Conservation (phyloP, 1,284 basidiomycete genomes). For the Agaricales sp. region DNA sequence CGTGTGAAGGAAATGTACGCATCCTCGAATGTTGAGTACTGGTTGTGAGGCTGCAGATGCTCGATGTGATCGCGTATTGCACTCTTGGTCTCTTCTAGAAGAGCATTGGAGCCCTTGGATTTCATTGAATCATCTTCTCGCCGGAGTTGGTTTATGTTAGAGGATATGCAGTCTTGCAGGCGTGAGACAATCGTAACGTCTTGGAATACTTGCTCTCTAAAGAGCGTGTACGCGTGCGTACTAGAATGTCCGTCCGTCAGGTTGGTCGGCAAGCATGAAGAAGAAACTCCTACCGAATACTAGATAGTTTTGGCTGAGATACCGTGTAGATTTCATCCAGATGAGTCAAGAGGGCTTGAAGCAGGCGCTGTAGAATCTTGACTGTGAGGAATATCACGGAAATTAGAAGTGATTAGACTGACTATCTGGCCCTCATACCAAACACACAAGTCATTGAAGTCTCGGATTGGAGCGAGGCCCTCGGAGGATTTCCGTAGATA, state of each 20-base stretch:
- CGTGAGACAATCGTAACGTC: not conserved
- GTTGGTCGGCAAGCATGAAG: not conserved
- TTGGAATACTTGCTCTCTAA: not conserved
- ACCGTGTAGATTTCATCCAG: slow-evolving; percentile 44
- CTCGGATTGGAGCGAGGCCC: slow-evolving; percentile 36
- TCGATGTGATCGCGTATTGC: slow-evolving; percentile 36
- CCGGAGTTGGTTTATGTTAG: not conserved
- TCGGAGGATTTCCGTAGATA: slow-evolving; percentile 8
- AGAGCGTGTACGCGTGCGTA: slow-evolving; percentile 34
- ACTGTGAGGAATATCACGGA: not conserved
- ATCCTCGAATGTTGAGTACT: slow-evolving; percentile 47
- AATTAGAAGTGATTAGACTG: slow-evolving; percentile 16
- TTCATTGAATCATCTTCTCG: not conserved
- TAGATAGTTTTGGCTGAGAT: slow-evolving; percentile 23
- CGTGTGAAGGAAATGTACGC: slow-evolving; percentile 38
- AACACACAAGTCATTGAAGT: slow-evolving; percentile 40
- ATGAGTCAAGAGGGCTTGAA: slow-evolving; percentile 50
- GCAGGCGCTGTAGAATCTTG: slow-evolving; percentile 27
- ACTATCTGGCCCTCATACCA: slow-evolving; percentile 61
- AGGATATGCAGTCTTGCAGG: not conserved
- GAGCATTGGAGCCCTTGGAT: slow-evolving; percentile 17
- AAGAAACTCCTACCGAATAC: slow-evolving; percentile 37
- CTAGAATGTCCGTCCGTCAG: slow-evolving; percentile 21
- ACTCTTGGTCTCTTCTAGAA: slow-evolving; percentile 17
- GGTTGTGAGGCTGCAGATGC: slow-evolving; percentile 42